A percentile compares a stretch with the other conserved stretches of the same genome.
Conservation (phyloP, 805 yeast species). For the Saccharomycopsis sp. region DNA sequence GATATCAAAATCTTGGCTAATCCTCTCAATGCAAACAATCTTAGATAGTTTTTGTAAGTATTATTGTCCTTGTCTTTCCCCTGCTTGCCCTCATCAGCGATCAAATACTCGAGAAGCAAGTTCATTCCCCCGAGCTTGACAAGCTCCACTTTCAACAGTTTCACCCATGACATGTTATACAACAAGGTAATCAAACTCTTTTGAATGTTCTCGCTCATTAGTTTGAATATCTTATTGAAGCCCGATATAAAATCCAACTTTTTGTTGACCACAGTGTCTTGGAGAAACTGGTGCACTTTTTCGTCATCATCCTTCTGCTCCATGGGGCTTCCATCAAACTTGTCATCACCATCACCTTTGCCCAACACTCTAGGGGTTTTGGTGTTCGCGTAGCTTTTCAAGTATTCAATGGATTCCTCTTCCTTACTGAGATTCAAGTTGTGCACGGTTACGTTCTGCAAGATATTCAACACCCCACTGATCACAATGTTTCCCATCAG, state of each 20-base stretch:
- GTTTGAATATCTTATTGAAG: constrained; percentile 14
- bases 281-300: constrained; percentile 24
- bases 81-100: constrained; percentile 26
- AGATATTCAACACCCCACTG: constrained; percentile 35
- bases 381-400: constrained; percentile 33
- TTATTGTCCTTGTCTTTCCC: constrained; percentile 13
- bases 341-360: constrained; percentile 6
- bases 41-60: constrained; percentile 13
- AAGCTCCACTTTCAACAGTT: constrained; percentile 28
- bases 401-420: constrained; percentile 29
- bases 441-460: constrained; percentile 33
- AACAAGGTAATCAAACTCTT: constrained; percentile 30
- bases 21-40: constrained; percentile 32
- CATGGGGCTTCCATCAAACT: too few species aligned
- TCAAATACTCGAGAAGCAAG: constrained; percentile 32
- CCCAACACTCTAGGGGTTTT: constrained; percentile 15
- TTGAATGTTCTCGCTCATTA: constrained; percentile 23
- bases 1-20: constrained; percentile 39
- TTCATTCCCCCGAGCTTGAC: constrained; percentile 40
- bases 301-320: constrained; percentile 15
- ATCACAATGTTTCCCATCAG: constrained; percentile 9
- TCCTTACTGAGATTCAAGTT: constrained; percentile 28
- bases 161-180: constrained; percentile 28
- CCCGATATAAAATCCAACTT: constrained; percentile 16
- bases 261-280: constrained; percentile 11